phyloP scores from a whole-genome alignment of 192 early-diverging fungal species.

The Podila minutissima region DNA sequence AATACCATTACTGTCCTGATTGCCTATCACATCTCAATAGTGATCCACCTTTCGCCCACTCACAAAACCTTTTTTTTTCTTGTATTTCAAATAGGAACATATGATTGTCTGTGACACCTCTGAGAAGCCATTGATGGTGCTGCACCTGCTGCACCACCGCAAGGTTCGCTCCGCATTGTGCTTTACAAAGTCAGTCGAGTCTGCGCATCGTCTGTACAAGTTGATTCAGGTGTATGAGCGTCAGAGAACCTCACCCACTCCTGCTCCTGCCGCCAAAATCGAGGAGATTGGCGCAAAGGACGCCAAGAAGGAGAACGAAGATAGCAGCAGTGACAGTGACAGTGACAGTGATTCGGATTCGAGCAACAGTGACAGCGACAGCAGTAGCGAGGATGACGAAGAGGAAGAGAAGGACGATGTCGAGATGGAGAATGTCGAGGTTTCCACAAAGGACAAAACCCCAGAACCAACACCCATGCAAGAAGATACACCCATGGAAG shows the following conservation, averaged over 20 bases:
- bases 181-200: slow-evolving; percentile 93
- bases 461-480: neutral
- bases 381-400: slow-evolving; percentile 4
- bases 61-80: neutral
- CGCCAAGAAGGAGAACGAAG: neutral
- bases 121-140: slow-evolving; percentile 86
- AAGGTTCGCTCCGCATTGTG: slow-evolving; percentile 72
- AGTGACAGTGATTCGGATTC: slow-evolving; percentile 3
- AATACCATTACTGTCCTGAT: too few relatives aligned
- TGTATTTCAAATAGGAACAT: slow-evolving; percentile 65
- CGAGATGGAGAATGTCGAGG: slow-evolving; percentile 35
- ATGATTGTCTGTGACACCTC: slow-evolving; percentile 71
- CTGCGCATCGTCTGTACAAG: slow-evolving; percentile 84
- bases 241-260: neutral
- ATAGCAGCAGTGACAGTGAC: neutral
- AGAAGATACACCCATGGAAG: neutral
- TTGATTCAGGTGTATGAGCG: slow-evolving; percentile 71
- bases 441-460: slow-evolving; percentile 4
- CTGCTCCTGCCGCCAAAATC: neutral
- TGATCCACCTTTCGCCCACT: too few relatives aligned
- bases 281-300: neutral
- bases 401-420: slow-evolving; percentile 11
- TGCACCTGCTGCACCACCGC: slow-evolving; percentile 80
- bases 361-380: neutral
- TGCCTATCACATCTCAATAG: too few relatives aligned